Evolutionary conservation across 805 yeast genomes (phyloP).

Genomic region (Candida germanica): DNA sequence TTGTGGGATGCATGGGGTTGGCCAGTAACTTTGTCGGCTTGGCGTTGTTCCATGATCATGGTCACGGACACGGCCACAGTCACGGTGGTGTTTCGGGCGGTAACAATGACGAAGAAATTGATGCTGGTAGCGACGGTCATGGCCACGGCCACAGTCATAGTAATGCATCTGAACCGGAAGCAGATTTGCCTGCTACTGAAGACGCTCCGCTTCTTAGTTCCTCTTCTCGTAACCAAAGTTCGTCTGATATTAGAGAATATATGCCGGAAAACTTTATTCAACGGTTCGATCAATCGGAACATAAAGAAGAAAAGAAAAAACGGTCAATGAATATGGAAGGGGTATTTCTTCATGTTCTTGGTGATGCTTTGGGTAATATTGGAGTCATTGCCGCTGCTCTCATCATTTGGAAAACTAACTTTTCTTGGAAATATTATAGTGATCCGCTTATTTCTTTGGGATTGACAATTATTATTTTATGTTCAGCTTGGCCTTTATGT

Average conservation of each 20-base stretch:
- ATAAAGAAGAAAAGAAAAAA: slow-evolving; percentile 21
- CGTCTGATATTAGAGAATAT: slow-evolving; percentile 27
- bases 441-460: slow-evolving; percentile 86
- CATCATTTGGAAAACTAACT: slow-evolving; percentile 91
- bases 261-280: slow-evolving; percentile 49
- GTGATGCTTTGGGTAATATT: slow-evolving; percentile 93
- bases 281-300: slow-evolving; percentile 19
- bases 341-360: slow-evolving; percentile 89
- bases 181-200: slow-evolving; percentile 1
- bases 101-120: too few relatives aligned
- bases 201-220: slow-evolving; percentile 4
- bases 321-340: slow-evolving; percentile 96
- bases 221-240: slow-evolving; percentile 8
- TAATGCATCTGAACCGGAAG: slow-evolving; percentile 3
- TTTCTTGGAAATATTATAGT: slow-evolving; percentile 77
- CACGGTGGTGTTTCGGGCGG: slow-evolving; percentile 30
- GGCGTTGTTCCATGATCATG: slow-evolving; percentile 78
- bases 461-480: slow-evolving; percentile 83
- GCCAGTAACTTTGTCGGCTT: slow-evolving; percentile 80
- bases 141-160: background rate
- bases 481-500: slow-evolving; percentile 89
- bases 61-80: slow-evolving; percentile 38
- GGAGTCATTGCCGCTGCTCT: slow-evolving; percentile 90
- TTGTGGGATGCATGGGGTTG: slow-evolving; percentile 83
- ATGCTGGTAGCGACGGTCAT: slow-evolving; percentile 1